Evolutionary conservation across 2,329 filamentous ascomycete species (phyloP), one percentile per base, ranked within the genome.

Genomic region (Alternaria alternata): DNA sequence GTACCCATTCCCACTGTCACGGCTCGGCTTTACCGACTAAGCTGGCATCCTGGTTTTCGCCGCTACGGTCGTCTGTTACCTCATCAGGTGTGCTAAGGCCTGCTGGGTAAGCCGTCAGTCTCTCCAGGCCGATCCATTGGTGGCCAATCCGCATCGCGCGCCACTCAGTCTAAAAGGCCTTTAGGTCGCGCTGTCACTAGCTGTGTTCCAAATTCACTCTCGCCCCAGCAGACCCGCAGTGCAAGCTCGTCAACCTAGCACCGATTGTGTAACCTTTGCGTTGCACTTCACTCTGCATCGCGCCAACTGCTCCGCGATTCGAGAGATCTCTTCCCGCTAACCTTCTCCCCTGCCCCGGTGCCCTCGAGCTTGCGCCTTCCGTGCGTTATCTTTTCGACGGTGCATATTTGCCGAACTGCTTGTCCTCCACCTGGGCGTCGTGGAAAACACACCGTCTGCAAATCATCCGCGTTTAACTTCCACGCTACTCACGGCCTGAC

Each of bases 381-480:
- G 74, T 75, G 74, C 73, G 71, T 76, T 76, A 77, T 78, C 75
- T 75, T 70, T 64, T 67, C 60, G 70, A 73, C 75, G 73, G 75
- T 73, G 74, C 71, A 70, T 73, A 77, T 75, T 73, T 79, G 75
- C 78, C 78, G 76, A 77, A 75, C 73, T 66, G 64, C 73, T 70
- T 73, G 73, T 78, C 72, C 69, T 73, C 74, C 70, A 74, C 66
- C 71, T 73, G 68, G 70, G 68, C 72, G 68, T 68, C 51, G 66
- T 76, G 71, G 74, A 74, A 76, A 76, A 51, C 71, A 76, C 57
- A 75, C 77, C 77, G 75, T 77, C 73, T 82, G 81, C 78, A 81
- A 78, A 82, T 83, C 81, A 82, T 79, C 80, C 80, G 80, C 78
- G 69, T 78, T 78, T 79, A 78, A 80, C 77, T 75, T 78, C 64